These are phyloP conservation scores for Vaccinium myrtillus DNA, from an alignment of 148 eudicot genomes.

Conservation along the genomic window DNA sequence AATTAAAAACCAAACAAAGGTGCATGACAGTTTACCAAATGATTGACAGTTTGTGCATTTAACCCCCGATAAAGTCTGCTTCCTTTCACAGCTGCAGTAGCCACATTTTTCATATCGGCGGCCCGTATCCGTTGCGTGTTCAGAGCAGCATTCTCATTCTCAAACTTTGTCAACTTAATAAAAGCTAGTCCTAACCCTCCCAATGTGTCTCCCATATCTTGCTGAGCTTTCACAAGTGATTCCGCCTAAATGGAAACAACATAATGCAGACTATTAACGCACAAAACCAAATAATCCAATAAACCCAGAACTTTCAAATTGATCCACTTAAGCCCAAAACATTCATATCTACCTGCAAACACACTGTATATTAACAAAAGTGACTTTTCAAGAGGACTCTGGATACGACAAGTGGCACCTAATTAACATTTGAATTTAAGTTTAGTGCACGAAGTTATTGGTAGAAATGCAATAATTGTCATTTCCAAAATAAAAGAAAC, in stretches of 20 bases:
- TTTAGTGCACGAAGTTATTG: no score
- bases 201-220: conserved; percentile 83
- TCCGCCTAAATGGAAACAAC: conserved; percentile 56
- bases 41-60: conserved; percentile 73
- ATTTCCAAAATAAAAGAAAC: no score
- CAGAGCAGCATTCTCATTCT: conserved; percentile 57
- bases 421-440: no score
- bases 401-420: no score
- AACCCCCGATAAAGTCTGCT: conserved; percentile 81
- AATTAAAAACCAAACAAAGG: conserved; percentile 10
- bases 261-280: conserved; percentile 14
- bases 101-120: conserved; percentile 70
- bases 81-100: conserved; percentile 80
- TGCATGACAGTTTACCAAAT: conserved; percentile 53
- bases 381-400: no score
- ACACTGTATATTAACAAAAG: neutral
- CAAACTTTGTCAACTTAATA: conserved; percentile 85
- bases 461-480: no score
- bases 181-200: conserved; percentile 87
- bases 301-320: neutral
- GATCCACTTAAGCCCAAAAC: neutral
- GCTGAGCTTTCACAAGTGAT: conserved; percentile 82
- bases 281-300: neutral
- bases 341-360: neutral
- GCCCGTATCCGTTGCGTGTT: conserved; percentile 67